phyloP scores from a whole-genome alignment of 2,329 filamentous ascomycete species.

The Colletotrichum theobromicola region DNA sequence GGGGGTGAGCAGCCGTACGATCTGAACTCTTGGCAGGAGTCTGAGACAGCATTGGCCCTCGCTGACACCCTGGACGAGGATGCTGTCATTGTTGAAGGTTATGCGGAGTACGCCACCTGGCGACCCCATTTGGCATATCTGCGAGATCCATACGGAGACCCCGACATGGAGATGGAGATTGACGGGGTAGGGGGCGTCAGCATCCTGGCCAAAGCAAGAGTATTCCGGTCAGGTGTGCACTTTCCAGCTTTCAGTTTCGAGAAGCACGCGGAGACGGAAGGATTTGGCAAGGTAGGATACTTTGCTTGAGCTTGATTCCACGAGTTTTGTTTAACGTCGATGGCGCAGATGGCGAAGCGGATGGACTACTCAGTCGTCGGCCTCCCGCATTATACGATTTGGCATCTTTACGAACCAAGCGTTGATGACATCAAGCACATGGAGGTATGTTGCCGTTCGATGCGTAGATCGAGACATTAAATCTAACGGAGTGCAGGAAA shows the following conservation, averaged over 20 bases:
- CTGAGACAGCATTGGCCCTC: slow-evolving; percentile 90
- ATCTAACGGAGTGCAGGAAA: slow-evolving; percentile 64
- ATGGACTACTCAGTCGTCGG: slow-evolving; percentile 97
- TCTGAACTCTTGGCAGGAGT: slow-evolving; percentile 99
- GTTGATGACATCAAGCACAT: slow-evolving; percentile 97
- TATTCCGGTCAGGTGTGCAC: slow-evolving; percentile 93
- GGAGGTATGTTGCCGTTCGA: slow-evolving; percentile 62
- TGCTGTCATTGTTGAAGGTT: slow-evolving; percentile 97
- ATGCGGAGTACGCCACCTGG: slow-evolving; percentile 99
- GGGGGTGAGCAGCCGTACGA: slow-evolving; percentile 98
- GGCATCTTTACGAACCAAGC: slow-evolving; percentile 99
- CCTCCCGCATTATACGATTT: slow-evolving; percentile 96
- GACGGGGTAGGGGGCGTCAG: slow-evolving; percentile 97
- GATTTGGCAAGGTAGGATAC: slow-evolving; percentile 86
- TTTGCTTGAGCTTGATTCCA: slow-evolving; percentile 8
- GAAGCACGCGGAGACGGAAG: slow-evolving; percentile 97
- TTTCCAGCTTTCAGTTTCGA: slow-evolving; percentile 99
- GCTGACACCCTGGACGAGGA: slow-evolving; percentile 97
- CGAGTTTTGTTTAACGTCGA: slow-evolving; percentile 1
- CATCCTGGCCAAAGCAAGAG: slow-evolving; percentile 93
- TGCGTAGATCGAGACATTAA: neutral
- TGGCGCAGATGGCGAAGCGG: slow-evolving; percentile 84
- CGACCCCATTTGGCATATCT: slow-evolving; percentile 95
- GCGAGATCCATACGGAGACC: slow-evolving; percentile 94
- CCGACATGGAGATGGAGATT: slow-evolving; percentile 99